Conservation (phyloP, 1,139 yeast species). For the Taiozyma sp. region DNA sequence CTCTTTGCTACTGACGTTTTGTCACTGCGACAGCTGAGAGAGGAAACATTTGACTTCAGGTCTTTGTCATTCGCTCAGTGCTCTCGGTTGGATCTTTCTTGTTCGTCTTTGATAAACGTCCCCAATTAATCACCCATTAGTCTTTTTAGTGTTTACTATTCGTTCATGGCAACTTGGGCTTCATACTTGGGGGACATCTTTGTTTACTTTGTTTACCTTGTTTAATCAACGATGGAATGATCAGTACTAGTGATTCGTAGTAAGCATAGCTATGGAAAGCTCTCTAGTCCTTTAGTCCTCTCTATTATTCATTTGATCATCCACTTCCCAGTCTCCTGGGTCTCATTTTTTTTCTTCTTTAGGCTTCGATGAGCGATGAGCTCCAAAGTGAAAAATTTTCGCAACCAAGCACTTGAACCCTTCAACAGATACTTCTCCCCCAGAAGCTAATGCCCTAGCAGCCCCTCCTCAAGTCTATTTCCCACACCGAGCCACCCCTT, state of each 20-base stretch:
- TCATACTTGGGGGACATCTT: conserved; percentile 14
- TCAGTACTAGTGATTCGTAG: too few relatives aligned
- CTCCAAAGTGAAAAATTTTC: not conserved
- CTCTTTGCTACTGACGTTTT: not conserved
- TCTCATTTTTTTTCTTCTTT: not conserved
- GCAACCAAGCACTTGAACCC: too few relatives aligned
- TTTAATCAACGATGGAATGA: not conserved
- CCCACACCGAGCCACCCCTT: conserved; percentile 1
- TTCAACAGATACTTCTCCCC: too few relatives aligned
- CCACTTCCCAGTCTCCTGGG: too few relatives aligned
- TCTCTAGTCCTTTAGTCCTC: too few relatives aligned
- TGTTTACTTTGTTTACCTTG: not conserved
- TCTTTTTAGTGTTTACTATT: not conserved
- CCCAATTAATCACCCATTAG: not conserved
- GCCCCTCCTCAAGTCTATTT: not conserved
- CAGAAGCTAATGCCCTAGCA: not conserved
- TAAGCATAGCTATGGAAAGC: too few relatives aligned
- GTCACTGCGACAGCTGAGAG: not conserved
- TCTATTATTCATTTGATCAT: too few relatives aligned
- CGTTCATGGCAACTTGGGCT: conserved; percentile 3
- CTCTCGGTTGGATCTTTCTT: not conserved
- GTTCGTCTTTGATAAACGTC: not conserved
- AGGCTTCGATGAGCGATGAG: too few relatives aligned
- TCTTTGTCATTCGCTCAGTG: not conserved
- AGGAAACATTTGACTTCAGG: not conserved